Evolutionary conservation across 2,329 filamentous ascomycete genomes (phyloP).

Genomic region (Bimuria novae-zelandiae): DNA sequence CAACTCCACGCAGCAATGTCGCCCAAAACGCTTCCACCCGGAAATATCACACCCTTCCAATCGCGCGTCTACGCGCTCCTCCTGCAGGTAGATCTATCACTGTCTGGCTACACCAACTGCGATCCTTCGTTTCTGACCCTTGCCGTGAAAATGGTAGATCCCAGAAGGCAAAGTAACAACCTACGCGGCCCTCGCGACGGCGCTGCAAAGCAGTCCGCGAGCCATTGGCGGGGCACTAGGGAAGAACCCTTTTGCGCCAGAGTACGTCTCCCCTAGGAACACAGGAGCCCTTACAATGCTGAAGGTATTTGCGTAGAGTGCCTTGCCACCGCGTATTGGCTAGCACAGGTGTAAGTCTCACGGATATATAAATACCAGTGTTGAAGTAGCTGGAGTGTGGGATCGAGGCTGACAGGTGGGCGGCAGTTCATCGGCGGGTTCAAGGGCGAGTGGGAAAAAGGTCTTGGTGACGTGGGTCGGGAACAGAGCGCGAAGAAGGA

Average conservation of each 20-base stretch:
- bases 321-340: constrained; percentile 83
- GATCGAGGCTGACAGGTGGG: background rate
- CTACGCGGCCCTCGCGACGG: constrained; percentile 72
- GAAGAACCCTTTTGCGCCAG: constrained; percentile 79
- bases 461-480: constrained; percentile 65
- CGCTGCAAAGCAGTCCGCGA: constrained; percentile 71
- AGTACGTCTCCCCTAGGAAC: constrained; percentile 32
- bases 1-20: constrained; percentile 10
- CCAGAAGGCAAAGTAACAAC: constrained; percentile 76
- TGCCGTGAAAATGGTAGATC: constrained; percentile 52
- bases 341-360: constrained; percentile 67
- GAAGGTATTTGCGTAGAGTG: constrained; percentile 52
- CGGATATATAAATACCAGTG: too few species aligned
- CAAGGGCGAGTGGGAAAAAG: constrained; percentile 67
- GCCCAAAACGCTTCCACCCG: constrained; percentile 20
- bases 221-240: constrained; percentile 79
- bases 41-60: constrained; percentile 43
- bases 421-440: constrained; percentile 65
- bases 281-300: too few species aligned
- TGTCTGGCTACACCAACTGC: background rate
- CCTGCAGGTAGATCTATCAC: constrained; percentile 55
- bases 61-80: constrained; percentile 69
- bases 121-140: too few species aligned
- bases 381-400: background rate
- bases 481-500: constrained; percentile 67